phyloP scores from a whole-genome alignment of 768 basidiomycete genomes.

The Asterophora parasitica region DNA sequence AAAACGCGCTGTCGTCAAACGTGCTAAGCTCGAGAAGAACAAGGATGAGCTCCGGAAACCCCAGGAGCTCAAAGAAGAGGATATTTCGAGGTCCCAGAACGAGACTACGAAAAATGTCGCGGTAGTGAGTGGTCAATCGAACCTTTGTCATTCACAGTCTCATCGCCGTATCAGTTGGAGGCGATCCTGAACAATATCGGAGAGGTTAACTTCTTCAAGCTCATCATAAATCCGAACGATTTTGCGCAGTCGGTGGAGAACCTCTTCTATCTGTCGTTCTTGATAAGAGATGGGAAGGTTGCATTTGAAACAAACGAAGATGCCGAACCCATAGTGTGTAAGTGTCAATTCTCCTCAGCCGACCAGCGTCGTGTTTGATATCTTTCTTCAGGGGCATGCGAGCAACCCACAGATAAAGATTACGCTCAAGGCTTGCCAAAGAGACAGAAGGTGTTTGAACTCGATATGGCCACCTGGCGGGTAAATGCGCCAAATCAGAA shows the following conservation, averaged over 20 bases:
- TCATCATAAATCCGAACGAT: conserved; percentile 85
- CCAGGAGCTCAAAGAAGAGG: conserved; percentile 77
- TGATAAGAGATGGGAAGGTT: conserved; percentile 81
- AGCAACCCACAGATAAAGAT: conserved; percentile 59
- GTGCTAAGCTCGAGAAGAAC: conserved; percentile 67
- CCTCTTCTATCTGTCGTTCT: conserved; percentile 90
- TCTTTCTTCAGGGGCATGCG: conserved; percentile 48
- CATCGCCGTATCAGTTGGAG: conserved; percentile 44
- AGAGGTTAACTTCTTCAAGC: conserved; percentile 75
- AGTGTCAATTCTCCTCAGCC: conserved; percentile 21
- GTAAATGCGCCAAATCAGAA: conserved; percentile 39
- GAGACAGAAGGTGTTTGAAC: conserved; percentile 85
- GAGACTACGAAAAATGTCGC: conserved; percentile 87
- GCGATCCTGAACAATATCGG: conserved; percentile 47
- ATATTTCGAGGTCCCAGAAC: conserved; percentile 78
- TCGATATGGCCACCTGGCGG: conserved; percentile 88
- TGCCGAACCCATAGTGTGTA: conserved; percentile 75
- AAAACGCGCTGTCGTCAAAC: conserved; percentile 55
- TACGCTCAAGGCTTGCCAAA: conserved; percentile 61
- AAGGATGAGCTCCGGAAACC: conserved; percentile 66
- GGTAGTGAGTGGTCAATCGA: conserved; percentile 40
- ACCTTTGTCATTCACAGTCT: neutral
- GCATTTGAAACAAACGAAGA: conserved; percentile 64
- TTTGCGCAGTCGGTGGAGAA: conserved; percentile 97
- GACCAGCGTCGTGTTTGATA: too few relatives aligned